Evolutionary conservation across 202 grass and related monocot species (phyloP), one percentile per base, ranked within the genome.

Genomic region (Carex arenaria): DNA sequence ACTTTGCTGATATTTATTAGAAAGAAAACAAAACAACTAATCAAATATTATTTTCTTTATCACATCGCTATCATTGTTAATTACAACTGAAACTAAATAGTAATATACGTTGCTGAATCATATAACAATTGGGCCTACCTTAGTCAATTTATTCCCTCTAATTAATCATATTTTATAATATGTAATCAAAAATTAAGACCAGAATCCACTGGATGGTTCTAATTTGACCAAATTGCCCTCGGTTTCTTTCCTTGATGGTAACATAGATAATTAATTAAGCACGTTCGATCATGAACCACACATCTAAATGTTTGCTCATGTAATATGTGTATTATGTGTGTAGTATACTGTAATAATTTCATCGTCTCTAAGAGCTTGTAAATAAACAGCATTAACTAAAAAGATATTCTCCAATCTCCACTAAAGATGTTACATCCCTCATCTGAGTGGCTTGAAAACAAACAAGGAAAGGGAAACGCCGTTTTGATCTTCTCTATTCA

Each of bases 201-300:
- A 42, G 17, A 42, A 45, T 70, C 67, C 12, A 4, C 38, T 12
- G 8, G 18, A 70, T 70, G 38, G 65, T 38, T 40, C 18, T 14
- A 34, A 28, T 73, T 73, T 52, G n/a, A 73, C 69, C 19, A 73
- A 51, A 73, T 26, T 28, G 5, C 20, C 69, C 43, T 40, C 22
- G 14, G 20, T 73, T 73, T 52, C 10, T 73, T 73, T 70, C 36
- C 45, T 73, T 53, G 45, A 73, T 73, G 12, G 70, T 30, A 73
- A 53, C 43, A 53, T 53, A 13, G 11, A 53, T 49, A 23, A 36
- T 20, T 74, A 4, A 76, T 20, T 74, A 4, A 76, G 23, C 72
- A 55, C 72, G 51, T 75, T 75, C 47, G 72, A 75, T 55, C 72
- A 55, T 75, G 72, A 49, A 75, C 72, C 72, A 22, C 72, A 55